Percentiles rank a stretch among this genome's conserved stretches.
phyloP scores from a whole-genome alignment of 2,329 filamentous ascomycete genomes.

The Diaporthe eres region DNA sequence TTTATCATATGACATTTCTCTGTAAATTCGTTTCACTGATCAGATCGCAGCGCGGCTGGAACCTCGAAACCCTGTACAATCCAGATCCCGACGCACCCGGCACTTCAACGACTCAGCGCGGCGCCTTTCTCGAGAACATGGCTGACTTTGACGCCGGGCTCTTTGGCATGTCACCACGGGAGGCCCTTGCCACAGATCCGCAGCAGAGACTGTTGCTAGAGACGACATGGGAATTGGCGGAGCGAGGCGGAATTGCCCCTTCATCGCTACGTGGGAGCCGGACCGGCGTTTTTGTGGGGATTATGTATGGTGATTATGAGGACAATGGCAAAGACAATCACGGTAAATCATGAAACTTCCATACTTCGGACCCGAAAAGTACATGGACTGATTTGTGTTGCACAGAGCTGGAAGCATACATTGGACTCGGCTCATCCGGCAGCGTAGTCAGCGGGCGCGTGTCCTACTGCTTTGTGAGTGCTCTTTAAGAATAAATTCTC shows the following conservation, averaged over 20 bases:
- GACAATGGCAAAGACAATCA: slow-evolving; percentile 10
- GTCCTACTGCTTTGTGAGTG: slow-evolving; percentile 21
- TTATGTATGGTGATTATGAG: slow-evolving; percentile 47
- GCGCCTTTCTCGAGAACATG: slow-evolving; percentile 26
- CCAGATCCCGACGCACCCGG: slow-evolving; percentile 42
- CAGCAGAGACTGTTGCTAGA: slow-evolving; percentile 42
- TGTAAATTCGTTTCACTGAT: neutral
- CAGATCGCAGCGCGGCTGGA: slow-evolving; percentile 4
- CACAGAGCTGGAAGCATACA: slow-evolving; percentile 19
- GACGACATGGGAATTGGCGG: slow-evolving; percentile 45
- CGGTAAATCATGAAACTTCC: neutral
- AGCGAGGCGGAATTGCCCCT: slow-evolving; percentile 44
- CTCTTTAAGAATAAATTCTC: too few relatives aligned
- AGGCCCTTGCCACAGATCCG: slow-evolving; percentile 44
- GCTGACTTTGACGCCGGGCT: slow-evolving; percentile 47
- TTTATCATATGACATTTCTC: neutral
- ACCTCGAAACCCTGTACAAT: slow-evolving; percentile 13
- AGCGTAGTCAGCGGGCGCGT: slow-evolving; percentile 23
- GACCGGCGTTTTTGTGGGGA: slow-evolving; percentile 48
- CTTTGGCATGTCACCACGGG: slow-evolving; percentile 45
- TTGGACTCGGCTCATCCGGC: slow-evolving; percentile 20
- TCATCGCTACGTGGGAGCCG: slow-evolving; percentile 43
- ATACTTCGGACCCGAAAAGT: too few relatives aligned
- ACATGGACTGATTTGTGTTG: too few relatives aligned
- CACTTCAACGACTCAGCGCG: slow-evolving; percentile 28